Evolutionary conservation across 805 yeast genomes (phyloP).

Genomic region (Spathaspora gorwiae): DNA sequence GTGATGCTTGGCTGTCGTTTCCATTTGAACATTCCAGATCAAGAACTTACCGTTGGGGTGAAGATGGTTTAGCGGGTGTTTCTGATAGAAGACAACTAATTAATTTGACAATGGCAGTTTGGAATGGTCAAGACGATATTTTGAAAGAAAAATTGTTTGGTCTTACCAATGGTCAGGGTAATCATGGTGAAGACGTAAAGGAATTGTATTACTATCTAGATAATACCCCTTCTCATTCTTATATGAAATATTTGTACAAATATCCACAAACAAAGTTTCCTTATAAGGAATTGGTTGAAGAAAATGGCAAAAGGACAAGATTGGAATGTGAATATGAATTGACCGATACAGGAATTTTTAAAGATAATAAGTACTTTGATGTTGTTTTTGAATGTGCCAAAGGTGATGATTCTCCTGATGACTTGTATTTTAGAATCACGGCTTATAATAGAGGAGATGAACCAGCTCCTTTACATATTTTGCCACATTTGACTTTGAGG

Average conservation of each 20-base stretch:
- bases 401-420: conserved; percentile 75
- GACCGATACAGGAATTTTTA: conserved; percentile 72
- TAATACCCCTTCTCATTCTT: conserved; percentile 89
- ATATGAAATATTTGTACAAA: conserved; percentile 86
- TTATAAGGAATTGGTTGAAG: conserved; percentile 65
- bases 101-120: conserved; percentile 75
- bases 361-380: conserved; percentile 77
- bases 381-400: conserved; percentile 88
- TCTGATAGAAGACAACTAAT: conserved; percentile 77
- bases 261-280: conserved; percentile 88
- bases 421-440: conserved; percentile 74
- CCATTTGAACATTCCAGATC: conserved; percentile 81
- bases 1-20: conserved; percentile 88
- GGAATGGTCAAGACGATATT: conserved; percentile 86
- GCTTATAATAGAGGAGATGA: conserved; percentile 81
- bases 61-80: conserved; percentile 89
- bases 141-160: conserved; percentile 86
- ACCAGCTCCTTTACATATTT: conserved; percentile 81
- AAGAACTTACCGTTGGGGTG: conserved; percentile 90
- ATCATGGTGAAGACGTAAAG: conserved; percentile 95
- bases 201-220: conserved; percentile 81
- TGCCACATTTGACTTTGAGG: conserved; percentile 81
- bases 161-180: conserved; percentile 87
- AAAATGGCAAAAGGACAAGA: conserved; percentile 62
- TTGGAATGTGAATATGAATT: conserved; percentile 74